Conservation (phyloP, 768 basidiomycete genomes). For the Galerina sulciceps region DNA sequence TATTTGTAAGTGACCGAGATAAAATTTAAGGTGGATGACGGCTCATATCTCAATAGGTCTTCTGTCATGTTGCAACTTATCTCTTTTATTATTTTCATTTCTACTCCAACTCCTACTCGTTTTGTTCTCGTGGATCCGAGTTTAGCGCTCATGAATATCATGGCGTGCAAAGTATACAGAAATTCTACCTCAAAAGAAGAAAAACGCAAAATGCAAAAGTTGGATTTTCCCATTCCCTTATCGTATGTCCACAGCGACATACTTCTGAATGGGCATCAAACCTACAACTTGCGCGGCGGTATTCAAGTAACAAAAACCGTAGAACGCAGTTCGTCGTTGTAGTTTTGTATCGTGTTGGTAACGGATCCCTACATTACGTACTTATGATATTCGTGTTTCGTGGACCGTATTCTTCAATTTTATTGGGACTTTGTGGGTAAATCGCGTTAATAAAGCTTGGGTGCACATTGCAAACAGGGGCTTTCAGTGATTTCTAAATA, state of each 20-base stretch:
- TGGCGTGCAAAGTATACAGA: constrained; percentile 12
- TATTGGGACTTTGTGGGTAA: no score
- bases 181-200: background rate
- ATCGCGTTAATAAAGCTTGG: no score
- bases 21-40: background rate
- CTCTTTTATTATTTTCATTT: constrained; percentile 15
- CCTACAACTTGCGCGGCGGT: background rate
- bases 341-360: background rate
- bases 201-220: background rate
- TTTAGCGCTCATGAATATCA: constrained; percentile 8
- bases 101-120: constrained; percentile 1
- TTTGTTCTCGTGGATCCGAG: constrained; percentile 6
- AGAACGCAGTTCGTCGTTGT: constrained; percentile 7
- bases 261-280: background rate
- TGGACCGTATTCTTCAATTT: no score
- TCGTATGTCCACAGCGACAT: background rate
- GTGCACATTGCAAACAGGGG: background rate
- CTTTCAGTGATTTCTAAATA: constrained; percentile 3
- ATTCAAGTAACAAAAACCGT: constrained; percentile 17
- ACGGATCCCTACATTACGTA: no score
- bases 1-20: constrained; percentile 4
- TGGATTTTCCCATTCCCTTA: background rate
- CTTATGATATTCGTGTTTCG: no score
- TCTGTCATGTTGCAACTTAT: constrained; percentile 14
- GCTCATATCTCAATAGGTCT: background rate